Conservation (phyloP, 2,329 filamentous ascomycete species). For the Clonostachys byssicola region DNA sequence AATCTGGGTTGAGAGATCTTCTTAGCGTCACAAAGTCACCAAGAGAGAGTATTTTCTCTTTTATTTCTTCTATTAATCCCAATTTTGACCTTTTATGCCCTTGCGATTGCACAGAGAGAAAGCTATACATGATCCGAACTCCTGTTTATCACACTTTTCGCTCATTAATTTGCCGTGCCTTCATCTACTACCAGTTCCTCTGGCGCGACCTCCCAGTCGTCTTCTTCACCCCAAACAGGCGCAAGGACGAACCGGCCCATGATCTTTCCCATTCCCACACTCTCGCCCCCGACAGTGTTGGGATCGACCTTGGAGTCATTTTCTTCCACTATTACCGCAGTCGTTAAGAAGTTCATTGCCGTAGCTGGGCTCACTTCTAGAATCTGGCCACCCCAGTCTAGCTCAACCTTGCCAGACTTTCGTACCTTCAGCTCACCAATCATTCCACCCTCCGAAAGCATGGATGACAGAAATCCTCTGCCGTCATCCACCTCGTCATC, state of each 20-base stretch:
- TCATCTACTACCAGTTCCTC: slow-evolving; percentile 18
- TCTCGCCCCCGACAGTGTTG: slow-evolving; percentile 39
- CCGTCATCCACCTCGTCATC: slow-evolving; percentile 23
- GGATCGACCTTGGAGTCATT: slow-evolving; percentile 44
- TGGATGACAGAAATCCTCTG: slow-evolving; percentile 28
- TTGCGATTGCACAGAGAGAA: too few relatives aligned
- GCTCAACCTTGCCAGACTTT: slow-evolving; percentile 56
- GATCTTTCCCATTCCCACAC: slow-evolving; percentile 59
- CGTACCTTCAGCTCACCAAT: slow-evolving; percentile 57
- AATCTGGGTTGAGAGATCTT: too few relatives aligned
- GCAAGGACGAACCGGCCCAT: slow-evolving; percentile 58
- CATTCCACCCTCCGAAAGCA: slow-evolving; percentile 48
- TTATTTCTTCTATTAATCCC: too few relatives aligned
- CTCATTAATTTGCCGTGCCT: not conserved
- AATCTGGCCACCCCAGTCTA: slow-evolving; percentile 57
- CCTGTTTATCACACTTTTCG: too few relatives aligned
- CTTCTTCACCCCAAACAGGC: slow-evolving; percentile 53
- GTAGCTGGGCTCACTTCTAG: slow-evolving; percentile 48
- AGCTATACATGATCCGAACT: too few relatives aligned
- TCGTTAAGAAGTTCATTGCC: slow-evolving; percentile 52
- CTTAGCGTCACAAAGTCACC: too few relatives aligned
- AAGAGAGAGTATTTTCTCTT: too few relatives aligned
- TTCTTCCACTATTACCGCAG: slow-evolving; percentile 55
- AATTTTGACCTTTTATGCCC: too few relatives aligned
- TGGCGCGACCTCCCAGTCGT: slow-evolving; percentile 45